Evolutionary conservation across 75 land plant species (phyloP).

Genomic region (Chamaecyparis obtusa): DNA sequence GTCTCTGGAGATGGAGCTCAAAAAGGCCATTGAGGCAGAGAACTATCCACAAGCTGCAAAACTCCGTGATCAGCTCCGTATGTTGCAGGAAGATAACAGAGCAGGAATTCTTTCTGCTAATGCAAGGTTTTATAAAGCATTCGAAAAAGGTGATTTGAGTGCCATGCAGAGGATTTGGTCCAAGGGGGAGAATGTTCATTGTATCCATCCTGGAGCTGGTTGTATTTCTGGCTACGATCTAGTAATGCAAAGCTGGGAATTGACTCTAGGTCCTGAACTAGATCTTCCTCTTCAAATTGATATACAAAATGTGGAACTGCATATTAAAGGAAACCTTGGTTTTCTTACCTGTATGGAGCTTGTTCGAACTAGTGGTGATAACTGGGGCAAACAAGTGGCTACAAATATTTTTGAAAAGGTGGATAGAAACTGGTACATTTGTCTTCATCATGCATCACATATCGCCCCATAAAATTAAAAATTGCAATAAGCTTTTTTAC

Average conservation of each 20-base stretch:
- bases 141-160: constrained; percentile 64
- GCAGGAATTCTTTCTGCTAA: constrained; percentile 60
- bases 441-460: constrained; percentile 86
- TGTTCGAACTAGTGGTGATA: constrained; percentile 67
- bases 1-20: constrained; percentile 41
- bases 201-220: constrained; percentile 80
- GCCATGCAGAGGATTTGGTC: constrained; percentile 72
- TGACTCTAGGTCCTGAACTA: constrained; percentile 55
- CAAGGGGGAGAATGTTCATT: constrained; percentile 58
- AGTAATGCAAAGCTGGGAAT: constrained; percentile 80
- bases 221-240: constrained; percentile 75
- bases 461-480: constrained; percentile 14
- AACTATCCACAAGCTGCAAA: constrained; percentile 69
- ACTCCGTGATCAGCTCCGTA: constrained; percentile 56
- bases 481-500: constrained; percentile 1
- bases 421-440: constrained; percentile 74
- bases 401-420: constrained; percentile 91
- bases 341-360: constrained; percentile 81
- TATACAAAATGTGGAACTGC: constrained; percentile 60
- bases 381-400: constrained; percentile 85
- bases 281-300: constrained; percentile 72
- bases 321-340: constrained; percentile 68
- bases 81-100: constrained; percentile 62
- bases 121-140: constrained; percentile 66
- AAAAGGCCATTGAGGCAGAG: constrained; percentile 66